Evolutionary conservation across 768 basidiomycete species (phyloP), one percentile per base, ranked within the genome.

Genomic region (Phaeolepiota aurea): DNA sequence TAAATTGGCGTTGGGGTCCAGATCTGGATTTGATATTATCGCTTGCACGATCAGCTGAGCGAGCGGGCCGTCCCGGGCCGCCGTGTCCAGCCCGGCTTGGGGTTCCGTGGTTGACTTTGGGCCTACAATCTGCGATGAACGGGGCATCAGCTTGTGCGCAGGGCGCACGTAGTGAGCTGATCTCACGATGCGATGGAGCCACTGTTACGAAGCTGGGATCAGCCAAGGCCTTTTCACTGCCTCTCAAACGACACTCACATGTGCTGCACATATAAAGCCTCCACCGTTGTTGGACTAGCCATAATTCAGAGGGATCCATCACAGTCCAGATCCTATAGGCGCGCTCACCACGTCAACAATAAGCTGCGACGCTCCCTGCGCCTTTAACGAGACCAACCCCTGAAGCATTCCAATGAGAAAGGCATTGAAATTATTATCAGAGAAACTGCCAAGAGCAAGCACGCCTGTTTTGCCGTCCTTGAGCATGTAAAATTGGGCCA

Each of bases 331-430:
- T n/a, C n/a, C n/a, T n/a, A n/a, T n/a, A n/a, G n/a, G n/a, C n/a
- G n/a, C n/a, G 61, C 69, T 41, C 44, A 77, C 75, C 44, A 79
- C 71, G 56, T 80, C 79, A 15, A 80, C 71, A 34, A 82, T 66
- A 20, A 80, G 57, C 48, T 71, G 72, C 2, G 64, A 69, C 5
- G 74, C 76, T 20, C 78, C 77, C 39, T 59, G 46, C 4, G 59
- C 54, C 49, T 68, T 77, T 50, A 82, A 50, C n/a, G 64, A 65
- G 20, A 64, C 50, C 46, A 78, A 51, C 7, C 77, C 77, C 3
- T 62, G 53, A 25, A 79, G 47, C 40, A 80, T 50, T 19, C 67
- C 64, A 18, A 57, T 47, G 39, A 71, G 51, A 45, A 79, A 71
- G 3, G 48, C 48, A 34, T 59, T 53, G 45, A 71, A 72, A 46